Percentiles rank a stretch among this genome's conserved stretches.
Evolutionary conservation across 2,329 filamentous ascomycete genomes (phyloP).

Genomic region (Aspergillus sp.): DNA sequence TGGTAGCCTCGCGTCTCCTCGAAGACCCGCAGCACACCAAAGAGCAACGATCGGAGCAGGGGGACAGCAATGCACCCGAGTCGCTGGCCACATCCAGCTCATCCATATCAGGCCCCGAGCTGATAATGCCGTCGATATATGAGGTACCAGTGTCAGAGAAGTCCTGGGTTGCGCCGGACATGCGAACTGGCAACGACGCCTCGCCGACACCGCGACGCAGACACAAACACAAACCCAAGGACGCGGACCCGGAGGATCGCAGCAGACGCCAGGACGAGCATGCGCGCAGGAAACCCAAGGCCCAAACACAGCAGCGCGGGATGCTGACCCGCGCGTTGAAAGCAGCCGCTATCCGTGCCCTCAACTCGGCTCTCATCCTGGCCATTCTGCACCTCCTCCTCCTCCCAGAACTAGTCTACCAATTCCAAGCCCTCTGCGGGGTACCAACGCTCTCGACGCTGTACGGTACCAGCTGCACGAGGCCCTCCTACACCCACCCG

Average conservation of each 20-base stretch:
- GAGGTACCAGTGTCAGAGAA: conserved; percentile 23
- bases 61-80: conserved; percentile 9
- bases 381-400: conserved; percentile 25
- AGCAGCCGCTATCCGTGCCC: conserved; percentile 8
- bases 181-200: conserved; percentile 11
- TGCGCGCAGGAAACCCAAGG: not conserved
- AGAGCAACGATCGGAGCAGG: conserved; percentile 3
- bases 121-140: conserved; percentile 33
- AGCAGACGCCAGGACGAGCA: not conserved
- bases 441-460: conserved; percentile 14
- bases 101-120: conserved; percentile 26
- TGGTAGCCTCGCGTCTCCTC: conserved; percentile 18
- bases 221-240: conserved; percentile 9
- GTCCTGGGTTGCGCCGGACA: conserved; percentile 23
- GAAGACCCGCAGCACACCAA: conserved; percentile 7
- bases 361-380: conserved; percentile 20
- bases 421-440: conserved; percentile 20
- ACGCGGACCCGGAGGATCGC: conserved; percentile 1
- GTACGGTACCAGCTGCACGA: conserved; percentile 22
- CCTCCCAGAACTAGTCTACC: conserved; percentile 26
- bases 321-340: conserved; percentile 3
- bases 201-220: conserved; percentile 11
- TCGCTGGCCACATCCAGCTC: conserved; percentile 18
- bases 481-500: conserved; percentile 7
- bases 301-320: not conserved